Percentiles rank a stretch among this genome's conserved stretches.
Evolutionary conservation across 306 rosid genomes (phyloP).

Genomic region (Glycine latifolia): DNA sequence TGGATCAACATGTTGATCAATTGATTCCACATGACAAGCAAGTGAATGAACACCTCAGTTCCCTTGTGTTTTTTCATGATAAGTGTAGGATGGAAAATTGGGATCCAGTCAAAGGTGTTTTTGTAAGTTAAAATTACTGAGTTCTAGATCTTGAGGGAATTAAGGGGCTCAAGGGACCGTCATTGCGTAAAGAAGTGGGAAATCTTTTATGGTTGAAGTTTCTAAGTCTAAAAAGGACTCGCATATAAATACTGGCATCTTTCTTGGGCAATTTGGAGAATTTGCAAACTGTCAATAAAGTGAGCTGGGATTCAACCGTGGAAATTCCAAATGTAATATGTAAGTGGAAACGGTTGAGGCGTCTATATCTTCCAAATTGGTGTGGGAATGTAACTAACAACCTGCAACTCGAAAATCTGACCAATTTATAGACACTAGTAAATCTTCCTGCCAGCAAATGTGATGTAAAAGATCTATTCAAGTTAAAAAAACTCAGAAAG

Average conservation of each 20-base stretch:
- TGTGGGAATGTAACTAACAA: constrained; percentile 40
- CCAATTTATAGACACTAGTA: constrained; percentile 59
- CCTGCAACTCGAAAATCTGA: constrained; percentile 46
- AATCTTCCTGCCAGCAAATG: constrained; percentile 58
- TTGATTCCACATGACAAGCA: constrained; percentile 16
- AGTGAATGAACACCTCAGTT: constrained; percentile 45
- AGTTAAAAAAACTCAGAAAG: constrained; percentile 55
- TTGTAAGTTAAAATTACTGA: constrained; percentile 53
- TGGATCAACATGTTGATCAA: constrained; percentile 28
- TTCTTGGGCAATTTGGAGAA: constrained; percentile 59
- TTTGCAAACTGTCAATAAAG: constrained; percentile 43
- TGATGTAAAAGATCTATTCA: constrained; percentile 46
- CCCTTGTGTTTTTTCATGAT: constrained; percentile 52
- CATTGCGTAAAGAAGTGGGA: constrained; percentile 59
- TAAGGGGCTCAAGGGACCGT: constrained; percentile 29
- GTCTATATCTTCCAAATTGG: constrained; percentile 68
- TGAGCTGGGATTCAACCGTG: constrained; percentile 48
- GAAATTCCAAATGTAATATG: constrained; percentile 51
- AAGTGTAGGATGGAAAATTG: constrained; percentile 33
- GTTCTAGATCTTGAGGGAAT: constrained; percentile 64
- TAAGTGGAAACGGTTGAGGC: constrained; percentile 58
- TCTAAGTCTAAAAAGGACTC: constrained; percentile 49
- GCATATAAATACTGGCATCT: constrained; percentile 38
- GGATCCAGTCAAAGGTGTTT: constrained; percentile 31
- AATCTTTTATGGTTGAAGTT: constrained; percentile 56